phyloP scores from a whole-genome alignment of 2,329 filamentous ascomycete species.

The Calonectria pteridis region DNA sequence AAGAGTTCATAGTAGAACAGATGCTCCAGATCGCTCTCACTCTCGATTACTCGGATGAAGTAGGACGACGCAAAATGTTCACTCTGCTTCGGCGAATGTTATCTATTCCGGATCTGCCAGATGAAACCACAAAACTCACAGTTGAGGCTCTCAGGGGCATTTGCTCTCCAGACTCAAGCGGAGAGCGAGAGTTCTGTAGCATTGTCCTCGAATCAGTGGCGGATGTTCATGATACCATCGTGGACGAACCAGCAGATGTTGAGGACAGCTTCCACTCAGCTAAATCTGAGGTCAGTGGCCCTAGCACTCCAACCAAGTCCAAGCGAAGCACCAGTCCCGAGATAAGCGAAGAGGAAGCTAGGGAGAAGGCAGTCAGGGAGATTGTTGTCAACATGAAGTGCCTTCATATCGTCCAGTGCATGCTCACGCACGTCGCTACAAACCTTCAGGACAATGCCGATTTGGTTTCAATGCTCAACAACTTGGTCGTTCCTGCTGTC shows the following conservation, averaged over 20 bases:
- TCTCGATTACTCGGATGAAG: slow-evolving; percentile 97
- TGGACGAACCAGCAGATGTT: slow-evolving; percentile 72
- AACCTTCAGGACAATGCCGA: slow-evolving; percentile 90
- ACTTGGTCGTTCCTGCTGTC: slow-evolving; percentile 93
- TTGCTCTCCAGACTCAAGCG: slow-evolving; percentile 79
- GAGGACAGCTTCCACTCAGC: slow-evolving; percentile 92
- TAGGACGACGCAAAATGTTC: slow-evolving; percentile 96
- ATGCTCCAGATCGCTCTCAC: slow-evolving; percentile 91
- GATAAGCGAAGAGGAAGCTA: slow-evolving; percentile 73
- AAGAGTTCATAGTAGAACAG: slow-evolving; percentile 96
- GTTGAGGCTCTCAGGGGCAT: slow-evolving; percentile 86
- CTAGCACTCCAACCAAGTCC: slow-evolving; percentile 66
- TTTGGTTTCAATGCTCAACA: slow-evolving; percentile 98
- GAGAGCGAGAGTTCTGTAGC: slow-evolving; percentile 86
- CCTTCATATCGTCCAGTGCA: slow-evolving; percentile 95
- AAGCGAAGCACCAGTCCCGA: slow-evolving; percentile 57
- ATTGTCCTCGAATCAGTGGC: slow-evolving; percentile 93
- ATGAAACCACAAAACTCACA: slow-evolving; percentile 90
- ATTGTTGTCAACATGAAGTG: slow-evolving; percentile 99
- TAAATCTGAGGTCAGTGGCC: slow-evolving; percentile 82
- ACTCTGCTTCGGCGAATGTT: slow-evolving; percentile 87
- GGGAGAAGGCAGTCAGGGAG: slow-evolving; percentile 84
- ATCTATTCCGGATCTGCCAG: slow-evolving; percentile 87
- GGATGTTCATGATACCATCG: slow-evolving; percentile 95
- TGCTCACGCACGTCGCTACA: slow-evolving; percentile 92